Percentiles rank a stretch among this genome's conserved stretches.
These are phyloP conservation scores for Periglandula ipomoeae DNA, from an alignment of 2,329 filamentous ascomycete genomes.

Conservation along the genomic window DNA sequence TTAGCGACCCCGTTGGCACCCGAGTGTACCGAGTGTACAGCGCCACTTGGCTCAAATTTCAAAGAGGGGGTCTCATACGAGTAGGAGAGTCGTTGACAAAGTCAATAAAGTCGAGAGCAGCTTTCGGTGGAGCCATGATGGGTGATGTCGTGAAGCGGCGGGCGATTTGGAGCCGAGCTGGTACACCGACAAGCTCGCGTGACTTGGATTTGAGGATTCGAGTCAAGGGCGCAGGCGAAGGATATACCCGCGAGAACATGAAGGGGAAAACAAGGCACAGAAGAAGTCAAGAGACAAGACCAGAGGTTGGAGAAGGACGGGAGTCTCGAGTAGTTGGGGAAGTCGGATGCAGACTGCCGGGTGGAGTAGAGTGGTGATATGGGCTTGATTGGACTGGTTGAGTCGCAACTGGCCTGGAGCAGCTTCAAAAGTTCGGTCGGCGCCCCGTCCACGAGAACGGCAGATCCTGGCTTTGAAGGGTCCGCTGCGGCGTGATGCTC, in stretches of 20 bases:
- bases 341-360: neutral
- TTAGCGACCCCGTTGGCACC: no score
- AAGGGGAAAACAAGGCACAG: neutral
- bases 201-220: neutral
- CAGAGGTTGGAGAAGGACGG: neutral
- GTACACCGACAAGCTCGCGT: neutral
- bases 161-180: neutral
- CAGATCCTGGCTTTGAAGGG: neutral
- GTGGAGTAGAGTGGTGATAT: neutral
- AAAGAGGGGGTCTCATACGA: constrained; percentile 46
- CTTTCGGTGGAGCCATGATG: constrained; percentile 42
- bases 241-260: neutral
- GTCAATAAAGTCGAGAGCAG: constrained; percentile 76
- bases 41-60: no score
- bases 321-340: neutral
- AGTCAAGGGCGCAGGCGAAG: neutral
- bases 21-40: no score
- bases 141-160: constrained; percentile 17
- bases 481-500: neutral
- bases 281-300: neutral
- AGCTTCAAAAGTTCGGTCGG: neutral
- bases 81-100: constrained; percentile 94
- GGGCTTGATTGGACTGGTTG: neutral
- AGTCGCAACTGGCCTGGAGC: no score
- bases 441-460: neutral